Evolutionary conservation across 257 asterid species (phyloP).

Genomic region (Nicotiana tomentosiformis): DNA sequence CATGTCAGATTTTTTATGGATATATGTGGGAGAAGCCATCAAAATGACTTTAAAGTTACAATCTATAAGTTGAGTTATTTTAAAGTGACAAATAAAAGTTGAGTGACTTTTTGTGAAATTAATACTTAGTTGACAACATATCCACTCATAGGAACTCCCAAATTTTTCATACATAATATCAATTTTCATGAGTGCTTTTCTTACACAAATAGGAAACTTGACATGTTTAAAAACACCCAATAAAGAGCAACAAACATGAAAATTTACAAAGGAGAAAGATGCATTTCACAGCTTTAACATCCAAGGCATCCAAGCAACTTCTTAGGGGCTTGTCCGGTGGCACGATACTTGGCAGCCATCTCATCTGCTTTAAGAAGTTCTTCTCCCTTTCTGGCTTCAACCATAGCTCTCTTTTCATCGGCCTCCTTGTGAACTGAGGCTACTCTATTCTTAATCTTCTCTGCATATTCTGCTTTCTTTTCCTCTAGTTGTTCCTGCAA

Average conservation of each 20-base stretch:
- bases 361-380: conserved; percentile 64
- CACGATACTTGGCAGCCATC: conserved; percentile 61
- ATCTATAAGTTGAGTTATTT: no score
- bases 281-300: conserved; percentile 18
- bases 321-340: conserved; percentile 53
- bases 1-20: no score
- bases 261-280: conserved; percentile 4
- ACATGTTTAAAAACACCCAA: conserved; percentile 3
- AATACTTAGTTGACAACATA: not conserved
- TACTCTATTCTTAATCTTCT: conserved; percentile 57
- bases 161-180: not conserved
- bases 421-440: conserved; percentile 64
- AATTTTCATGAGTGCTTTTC: not conserved
- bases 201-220: not conserved
- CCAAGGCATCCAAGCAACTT: conserved; percentile 58
- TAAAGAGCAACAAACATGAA: not conserved
- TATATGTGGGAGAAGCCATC: no score
- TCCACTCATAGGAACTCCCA: not conserved
- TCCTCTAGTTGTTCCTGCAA: conserved; percentile 56
- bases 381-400: conserved; percentile 54
- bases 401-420: conserved; percentile 67
- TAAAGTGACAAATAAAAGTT: no score
- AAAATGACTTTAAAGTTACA: no score
- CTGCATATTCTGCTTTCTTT: conserved; percentile 68
- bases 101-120: no score